phyloP scores from a whole-genome alignment of 2,329 filamentous ascomycete genomes.

The Cladosporium sp. region DNA sequence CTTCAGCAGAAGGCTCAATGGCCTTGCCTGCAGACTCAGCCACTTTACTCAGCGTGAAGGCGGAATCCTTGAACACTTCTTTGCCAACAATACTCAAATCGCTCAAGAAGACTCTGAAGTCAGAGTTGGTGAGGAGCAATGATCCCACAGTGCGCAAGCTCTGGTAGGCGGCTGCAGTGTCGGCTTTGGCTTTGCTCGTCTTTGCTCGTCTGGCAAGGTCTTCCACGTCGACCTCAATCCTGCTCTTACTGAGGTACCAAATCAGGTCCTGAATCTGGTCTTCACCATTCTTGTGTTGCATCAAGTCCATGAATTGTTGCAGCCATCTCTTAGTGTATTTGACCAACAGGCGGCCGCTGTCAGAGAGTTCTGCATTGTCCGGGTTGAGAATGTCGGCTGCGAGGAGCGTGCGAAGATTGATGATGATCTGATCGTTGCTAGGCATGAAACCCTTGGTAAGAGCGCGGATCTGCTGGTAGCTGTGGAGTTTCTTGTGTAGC shows the following conservation, averaged over 20 bases:
- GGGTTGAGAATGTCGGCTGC: slow-evolving; percentile 75
- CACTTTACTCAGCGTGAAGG: slow-evolving; percentile 70
- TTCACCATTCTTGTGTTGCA: slow-evolving; percentile 74
- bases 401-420: slow-evolving; percentile 74
- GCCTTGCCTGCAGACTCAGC: slow-evolving; percentile 70
- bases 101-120: slow-evolving; percentile 80
- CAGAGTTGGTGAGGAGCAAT: slow-evolving; percentile 81
- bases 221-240: slow-evolving; percentile 62
- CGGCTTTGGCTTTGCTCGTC: slow-evolving; percentile 62
- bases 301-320: slow-evolving; percentile 72
- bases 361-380: slow-evolving; percentile 68
- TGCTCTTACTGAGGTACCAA: slow-evolving; percentile 76
- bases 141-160: slow-evolving; percentile 80
- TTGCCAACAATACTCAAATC: slow-evolving; percentile 75
- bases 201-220: slow-evolving; percentile 59
- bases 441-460: slow-evolving; percentile 84
- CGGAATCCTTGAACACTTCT: slow-evolving; percentile 83
- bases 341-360: slow-evolving; percentile 69
- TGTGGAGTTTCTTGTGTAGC: slow-evolving; percentile 85
- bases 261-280: slow-evolving; percentile 91
- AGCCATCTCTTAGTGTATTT: slow-evolving; percentile 71
- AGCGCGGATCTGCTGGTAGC: slow-evolving; percentile 85
- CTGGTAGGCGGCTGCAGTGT: slow-evolving; percentile 70
- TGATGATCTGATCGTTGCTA: slow-evolving; percentile 76
- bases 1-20: slow-evolving; percentile 63